These are phyloP conservation scores for Cyclanthera cordifolia DNA, from an alignment of 306 rosid species.

Conservation along the genomic window DNA sequence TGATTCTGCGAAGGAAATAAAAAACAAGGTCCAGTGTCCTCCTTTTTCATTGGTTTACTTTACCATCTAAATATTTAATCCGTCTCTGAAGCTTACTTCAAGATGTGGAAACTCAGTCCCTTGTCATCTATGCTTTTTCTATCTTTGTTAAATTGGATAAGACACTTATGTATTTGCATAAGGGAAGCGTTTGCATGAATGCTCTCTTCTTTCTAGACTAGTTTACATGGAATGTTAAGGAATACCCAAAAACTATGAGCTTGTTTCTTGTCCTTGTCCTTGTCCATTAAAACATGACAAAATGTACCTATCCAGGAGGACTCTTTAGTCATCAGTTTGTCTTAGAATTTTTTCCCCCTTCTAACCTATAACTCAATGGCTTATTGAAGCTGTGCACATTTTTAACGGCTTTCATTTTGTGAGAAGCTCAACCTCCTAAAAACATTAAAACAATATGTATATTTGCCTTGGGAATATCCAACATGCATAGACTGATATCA, in stretches of 20 bases:
- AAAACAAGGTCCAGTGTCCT: constrained; percentile 51
- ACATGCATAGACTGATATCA: neutral
- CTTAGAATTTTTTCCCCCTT: neutral
- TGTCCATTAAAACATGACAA: neutral
- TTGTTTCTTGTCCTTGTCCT: neutral
- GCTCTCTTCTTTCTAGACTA: neutral
- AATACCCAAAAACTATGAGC: neutral
- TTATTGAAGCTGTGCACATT: neutral
- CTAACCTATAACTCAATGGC: neutral
- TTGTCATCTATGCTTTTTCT: neutral
- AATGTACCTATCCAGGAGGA: neutral
- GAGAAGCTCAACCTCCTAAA: neutral
- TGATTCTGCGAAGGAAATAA: constrained; percentile 71
- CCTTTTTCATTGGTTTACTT: neutral
- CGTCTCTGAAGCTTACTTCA: neutral
- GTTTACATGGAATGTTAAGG: neutral
- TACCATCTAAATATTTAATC: neutral
- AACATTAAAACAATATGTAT: neutral
- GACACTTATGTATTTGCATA: neutral
- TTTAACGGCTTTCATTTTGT: neutral
- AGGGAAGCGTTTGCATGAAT: neutral
- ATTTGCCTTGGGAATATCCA: neutral
- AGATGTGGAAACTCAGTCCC: neutral
- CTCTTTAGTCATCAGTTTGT: neutral
- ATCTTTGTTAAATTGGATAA: neutral